Conservation (phyloP, 176 grass and related monocot species). For the Phyllostachys edulis region DNA sequence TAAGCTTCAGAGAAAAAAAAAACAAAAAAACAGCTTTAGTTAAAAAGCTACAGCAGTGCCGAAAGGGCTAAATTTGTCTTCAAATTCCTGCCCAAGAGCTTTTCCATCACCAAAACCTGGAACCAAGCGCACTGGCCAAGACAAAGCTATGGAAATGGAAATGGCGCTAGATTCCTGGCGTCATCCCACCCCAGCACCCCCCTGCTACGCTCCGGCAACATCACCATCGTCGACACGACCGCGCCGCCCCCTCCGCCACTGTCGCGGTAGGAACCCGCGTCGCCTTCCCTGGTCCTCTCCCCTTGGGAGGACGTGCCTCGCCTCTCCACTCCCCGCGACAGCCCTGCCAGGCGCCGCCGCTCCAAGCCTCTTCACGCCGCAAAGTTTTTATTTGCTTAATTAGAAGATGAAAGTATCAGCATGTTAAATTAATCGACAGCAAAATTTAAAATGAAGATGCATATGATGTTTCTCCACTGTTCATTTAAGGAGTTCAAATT, state of each 20-base stretch:
- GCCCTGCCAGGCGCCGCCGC: background rate
- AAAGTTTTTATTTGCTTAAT: too few species aligned
- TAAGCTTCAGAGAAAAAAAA: too few species aligned
- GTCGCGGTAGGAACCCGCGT: background rate
- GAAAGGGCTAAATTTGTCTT: too few species aligned
- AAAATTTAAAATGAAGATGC: too few species aligned
- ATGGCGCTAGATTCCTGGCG: background rate
- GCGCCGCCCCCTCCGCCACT: constrained; percentile 1
- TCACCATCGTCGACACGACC: background rate
- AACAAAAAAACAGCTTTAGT: too few species aligned
- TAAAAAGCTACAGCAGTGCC: too few species aligned
- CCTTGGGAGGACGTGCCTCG: background rate
- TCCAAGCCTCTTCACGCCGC: background rate
- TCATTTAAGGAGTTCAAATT: too few species aligned
- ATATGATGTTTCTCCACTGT: too few species aligned
- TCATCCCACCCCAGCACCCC: background rate
- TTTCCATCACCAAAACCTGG: background rate
- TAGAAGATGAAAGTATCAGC: too few species aligned
- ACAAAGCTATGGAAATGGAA: background rate
- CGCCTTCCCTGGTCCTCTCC: background rate
- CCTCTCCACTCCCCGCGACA: background rate
- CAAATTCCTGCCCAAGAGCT: too few species aligned
- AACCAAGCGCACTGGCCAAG: background rate
- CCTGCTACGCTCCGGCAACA: background rate
- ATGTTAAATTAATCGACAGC: too few species aligned